A percentile compares a stretch with the other conserved stretches of the same genome.
phyloP scores from a whole-genome alignment of 371 early-diverging fungal species.

The Apophysomyces variabilis region DNA sequence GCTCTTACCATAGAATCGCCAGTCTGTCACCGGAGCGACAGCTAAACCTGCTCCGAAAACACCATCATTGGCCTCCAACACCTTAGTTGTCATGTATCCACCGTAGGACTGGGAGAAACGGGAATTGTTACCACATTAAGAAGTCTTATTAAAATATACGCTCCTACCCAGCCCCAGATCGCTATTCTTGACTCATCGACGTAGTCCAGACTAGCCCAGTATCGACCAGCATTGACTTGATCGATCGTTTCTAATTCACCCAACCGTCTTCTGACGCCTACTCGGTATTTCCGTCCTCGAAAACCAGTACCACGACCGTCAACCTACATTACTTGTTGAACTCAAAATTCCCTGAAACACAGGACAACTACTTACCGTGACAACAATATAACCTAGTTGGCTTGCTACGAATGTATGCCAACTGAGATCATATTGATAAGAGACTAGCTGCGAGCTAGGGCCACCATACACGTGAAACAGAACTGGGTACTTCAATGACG shows the following conservation, averaged over 20 bases:
- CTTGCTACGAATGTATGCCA: constrained; percentile 72
- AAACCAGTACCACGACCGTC: constrained; percentile 92
- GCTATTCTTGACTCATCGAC: constrained; percentile 15
- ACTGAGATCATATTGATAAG: constrained; percentile 64
- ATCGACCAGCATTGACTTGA: constrained; percentile 80
- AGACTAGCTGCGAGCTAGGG: constrained; percentile 85
- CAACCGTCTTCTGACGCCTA: constrained; percentile 71
- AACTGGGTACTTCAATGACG: constrained; percentile 74
- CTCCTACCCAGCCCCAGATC: constrained; percentile 74
- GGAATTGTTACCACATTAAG: neutral
- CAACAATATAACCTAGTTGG: constrained; percentile 66
- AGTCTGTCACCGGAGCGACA: constrained; percentile 96
- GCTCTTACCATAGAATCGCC: constrained; percentile 70
- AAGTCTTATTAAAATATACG: neutral
- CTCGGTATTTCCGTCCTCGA: constrained; percentile 82
- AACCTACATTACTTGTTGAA: constrained; percentile 34
- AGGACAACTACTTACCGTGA: constrained; percentile 35
- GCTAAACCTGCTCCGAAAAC: constrained; percentile 85
- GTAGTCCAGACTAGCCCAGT: constrained; percentile 43
- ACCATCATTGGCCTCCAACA: constrained; percentile 81
- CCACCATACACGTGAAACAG: constrained; percentile 92
- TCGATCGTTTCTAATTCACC: constrained; percentile 86
- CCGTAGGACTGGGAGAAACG: constrained; percentile 77
- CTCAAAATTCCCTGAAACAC: too few relatives aligned
- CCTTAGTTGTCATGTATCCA: constrained; percentile 86